phyloP scores from a whole-genome alignment of 305 asterid genomes.

The Rubia tinctorum region DNA sequence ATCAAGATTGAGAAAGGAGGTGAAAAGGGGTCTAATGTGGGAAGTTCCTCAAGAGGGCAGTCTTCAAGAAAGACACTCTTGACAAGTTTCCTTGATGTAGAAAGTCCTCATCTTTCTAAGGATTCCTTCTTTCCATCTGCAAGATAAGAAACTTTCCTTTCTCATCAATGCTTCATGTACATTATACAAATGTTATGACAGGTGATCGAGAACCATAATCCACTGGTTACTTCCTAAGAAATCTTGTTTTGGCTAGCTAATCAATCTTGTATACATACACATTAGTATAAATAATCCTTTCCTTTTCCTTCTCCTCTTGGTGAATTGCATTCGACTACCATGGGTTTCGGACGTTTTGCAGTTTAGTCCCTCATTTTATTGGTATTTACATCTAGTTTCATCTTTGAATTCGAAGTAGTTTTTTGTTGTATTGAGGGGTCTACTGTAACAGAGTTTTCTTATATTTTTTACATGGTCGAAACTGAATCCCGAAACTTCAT shows the following conservation, averaged over 20 bases:
- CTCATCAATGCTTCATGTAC: not conserved
- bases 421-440: no score
- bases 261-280: not conserved
- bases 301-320: no score
- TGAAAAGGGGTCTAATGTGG: slow-evolving; percentile 37
- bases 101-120: slow-evolving; percentile 80
- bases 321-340: no score
- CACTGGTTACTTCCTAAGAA: no score
- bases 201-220: not conserved
- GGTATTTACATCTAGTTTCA: no score
- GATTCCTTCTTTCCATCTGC: slow-evolving; percentile 80
- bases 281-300: not conserved
- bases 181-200: not conserved
- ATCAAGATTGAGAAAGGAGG: slow-evolving; percentile 80
- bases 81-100: slow-evolving; percentile 85
- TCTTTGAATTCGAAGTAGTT: not conserved
- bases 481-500: no score
- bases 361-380: not conserved
- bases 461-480: no score
- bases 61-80: slow-evolving; percentile 82
- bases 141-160: slow-evolving; percentile 34
- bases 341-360: not conserved
- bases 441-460: no score
- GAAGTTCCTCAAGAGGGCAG: slow-evolving; percentile 54
- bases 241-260: no score